A percentile compares a stretch with the other conserved stretches of the same genome.
These are phyloP conservation scores for Xylaria sp. DNA, from an alignment of 2,329 filamentous ascomycete genomes.

Conservation along the genomic window DNA sequence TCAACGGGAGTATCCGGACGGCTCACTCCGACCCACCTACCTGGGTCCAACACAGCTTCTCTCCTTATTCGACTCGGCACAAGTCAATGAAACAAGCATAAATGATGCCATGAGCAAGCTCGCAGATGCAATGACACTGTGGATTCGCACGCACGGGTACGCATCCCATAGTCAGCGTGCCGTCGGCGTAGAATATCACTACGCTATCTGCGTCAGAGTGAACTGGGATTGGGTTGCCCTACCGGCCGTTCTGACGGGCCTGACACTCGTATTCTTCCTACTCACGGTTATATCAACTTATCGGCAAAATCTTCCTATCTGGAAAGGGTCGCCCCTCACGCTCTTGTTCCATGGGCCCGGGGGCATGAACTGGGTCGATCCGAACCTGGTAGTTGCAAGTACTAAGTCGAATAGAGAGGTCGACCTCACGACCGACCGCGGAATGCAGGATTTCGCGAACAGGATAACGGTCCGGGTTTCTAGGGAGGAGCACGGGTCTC, in stretches of 20 bases:
- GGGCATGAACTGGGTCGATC: slow-evolving; percentile 10
- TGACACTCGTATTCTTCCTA: slow-evolving; percentile 15
- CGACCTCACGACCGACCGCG: slow-evolving; percentile 13
- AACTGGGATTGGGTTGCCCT: slow-evolving; percentile 22
- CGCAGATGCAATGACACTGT: slow-evolving; percentile 13
- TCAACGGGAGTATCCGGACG: slow-evolving; percentile 6
- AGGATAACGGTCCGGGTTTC: slow-evolving; percentile 6
- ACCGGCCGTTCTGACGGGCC: slow-evolving; percentile 5
- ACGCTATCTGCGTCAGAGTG: slow-evolving; percentile 21
- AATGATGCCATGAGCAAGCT: neutral
- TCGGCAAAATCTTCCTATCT: neutral
- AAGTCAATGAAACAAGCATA: slow-evolving; percentile 3
- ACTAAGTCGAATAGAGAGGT: neutral
- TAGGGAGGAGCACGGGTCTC: slow-evolving; percentile 1
- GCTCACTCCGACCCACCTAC: neutral
- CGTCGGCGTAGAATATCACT: slow-evolving; percentile 7
- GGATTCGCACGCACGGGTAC: slow-evolving; percentile 20
- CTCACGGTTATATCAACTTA: neutral
- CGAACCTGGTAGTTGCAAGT: slow-evolving; percentile 5
- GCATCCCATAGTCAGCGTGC: slow-evolving; percentile 3
- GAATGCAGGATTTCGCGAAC: slow-evolving; percentile 11
- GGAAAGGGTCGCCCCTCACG: slow-evolving; percentile 22
- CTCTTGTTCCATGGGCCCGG: slow-evolving; percentile 11
- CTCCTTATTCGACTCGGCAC: slow-evolving; percentile 17
- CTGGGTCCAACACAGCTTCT: slow-evolving; percentile 13